Evolutionary conservation across 75 land plant species (phyloP), one percentile per base, ranked within the genome.

Genomic region (Pinus albicaulis): DNA sequence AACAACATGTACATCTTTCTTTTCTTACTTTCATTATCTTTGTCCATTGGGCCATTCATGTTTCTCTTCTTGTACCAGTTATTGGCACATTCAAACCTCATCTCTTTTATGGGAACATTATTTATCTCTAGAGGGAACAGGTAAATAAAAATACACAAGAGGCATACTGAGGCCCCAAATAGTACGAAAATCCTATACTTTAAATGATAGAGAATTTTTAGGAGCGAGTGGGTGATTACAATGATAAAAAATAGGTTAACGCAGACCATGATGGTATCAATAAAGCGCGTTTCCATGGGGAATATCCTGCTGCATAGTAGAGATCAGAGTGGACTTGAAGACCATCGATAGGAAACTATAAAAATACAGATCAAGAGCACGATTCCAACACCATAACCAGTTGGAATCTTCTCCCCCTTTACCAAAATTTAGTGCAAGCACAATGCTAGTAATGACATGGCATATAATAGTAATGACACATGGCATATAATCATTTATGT

Each of bases 321-420:
- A 97, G 97, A 95, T 3, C 92, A 92, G 0, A 93, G 84, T 7
- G 96, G 96, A 0, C 98, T 97, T 94, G 97, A 95, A 3, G 97
- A 89, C 87, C 97, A 88, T 34, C 92, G 94, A 74, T 82, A 96
- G 1, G 94, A 97, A 10, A 72, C 38, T 22, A 88, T 90, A 57
- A 91, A 93, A 1, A 84, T 3, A 52, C 86, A 89, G 10, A 89
- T 89, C 63, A 85, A 16, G 2, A 93, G 41, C 60, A 92, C 91
- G 3, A 93, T 81, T 52, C 88, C 60, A 23, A 77, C 63, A 0
- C 88, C 85, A 11, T 79, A 19, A 4, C 72, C 84, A 59, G 84
- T 87, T 1, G 92, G 76, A 17, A 91, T 84, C 13, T 0, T 36
- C 59, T 59, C 76, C 26, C 26, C 90, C 90, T 57, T 81, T 68